Conservation (phyloP, 352 stramenopile genomes). For the Vaucheria bursata region DNA sequence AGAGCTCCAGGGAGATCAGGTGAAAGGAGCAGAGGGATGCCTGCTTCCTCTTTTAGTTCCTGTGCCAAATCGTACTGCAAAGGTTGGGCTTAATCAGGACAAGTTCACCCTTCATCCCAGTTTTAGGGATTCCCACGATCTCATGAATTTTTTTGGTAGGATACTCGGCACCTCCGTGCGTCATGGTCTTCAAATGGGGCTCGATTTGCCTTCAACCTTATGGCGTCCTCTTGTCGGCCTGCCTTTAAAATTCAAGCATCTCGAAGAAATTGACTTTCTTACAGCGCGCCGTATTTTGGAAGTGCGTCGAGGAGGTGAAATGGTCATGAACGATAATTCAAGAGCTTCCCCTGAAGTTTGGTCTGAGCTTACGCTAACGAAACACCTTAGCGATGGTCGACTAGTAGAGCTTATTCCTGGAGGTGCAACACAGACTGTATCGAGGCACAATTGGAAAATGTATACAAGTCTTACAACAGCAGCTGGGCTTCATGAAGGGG, state of each 20-base stretch:
- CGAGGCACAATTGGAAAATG: conserved; percentile 38
- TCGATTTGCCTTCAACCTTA: conserved; percentile 72
- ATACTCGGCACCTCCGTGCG: conserved; percentile 86
- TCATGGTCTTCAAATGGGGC: conserved; percentile 85
- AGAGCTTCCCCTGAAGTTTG: not conserved
- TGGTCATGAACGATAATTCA: not conserved
- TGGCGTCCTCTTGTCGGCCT: conserved; percentile 71
- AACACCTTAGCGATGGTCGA: conserved; percentile 21
- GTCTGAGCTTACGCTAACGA: conserved; percentile 46
- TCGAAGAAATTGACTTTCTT: conserved; percentile 50
- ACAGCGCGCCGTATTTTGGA: not conserved
- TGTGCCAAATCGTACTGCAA: not conserved
- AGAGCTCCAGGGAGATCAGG: conserved; percentile 65
- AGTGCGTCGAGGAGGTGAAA: not conserved
- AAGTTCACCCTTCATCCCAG: not conserved
- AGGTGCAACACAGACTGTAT: conserved; percentile 47
- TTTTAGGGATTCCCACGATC: conserved; percentile 58
- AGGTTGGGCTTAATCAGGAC: not conserved
- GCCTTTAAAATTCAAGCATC: conserved; percentile 61
- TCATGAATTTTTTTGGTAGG: conserved; percentile 88
- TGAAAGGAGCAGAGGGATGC: conserved; percentile 14
- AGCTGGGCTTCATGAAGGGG: conserved; percentile 23
- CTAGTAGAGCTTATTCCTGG: conserved; percentile 19
- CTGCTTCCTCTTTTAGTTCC: not conserved
- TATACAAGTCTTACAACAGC: conserved; percentile 14